These are phyloP conservation scores for Hortiboletus campestris DNA, from an alignment of 768 basidiomycete genomes.

Conservation along the genomic window DNA sequence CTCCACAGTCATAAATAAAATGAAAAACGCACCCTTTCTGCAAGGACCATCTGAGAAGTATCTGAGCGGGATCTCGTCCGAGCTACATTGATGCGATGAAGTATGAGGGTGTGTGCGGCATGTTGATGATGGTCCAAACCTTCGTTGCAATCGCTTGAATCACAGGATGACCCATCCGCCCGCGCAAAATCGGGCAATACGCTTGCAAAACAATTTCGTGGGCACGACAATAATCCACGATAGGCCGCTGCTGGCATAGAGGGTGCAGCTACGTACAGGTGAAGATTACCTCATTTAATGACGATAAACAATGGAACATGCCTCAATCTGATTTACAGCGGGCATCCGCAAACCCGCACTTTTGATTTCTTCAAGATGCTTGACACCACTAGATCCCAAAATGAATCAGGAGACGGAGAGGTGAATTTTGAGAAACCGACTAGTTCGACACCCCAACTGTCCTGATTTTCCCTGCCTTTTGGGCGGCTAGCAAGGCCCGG, in stretches of 20 bases:
- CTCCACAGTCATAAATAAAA: background rate
- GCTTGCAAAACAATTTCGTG: constrained; percentile 67
- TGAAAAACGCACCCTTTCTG: constrained; percentile 63
- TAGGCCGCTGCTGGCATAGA: constrained; percentile 75
- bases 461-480: constrained; percentile 61
- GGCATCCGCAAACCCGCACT: constrained; percentile 62
- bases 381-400: constrained; percentile 48
- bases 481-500: constrained; percentile 64
- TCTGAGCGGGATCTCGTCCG: constrained; percentile 65
- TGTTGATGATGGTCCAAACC: constrained; percentile 36
- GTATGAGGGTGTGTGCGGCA: constrained; percentile 6
- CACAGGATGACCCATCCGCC: constrained; percentile 49
- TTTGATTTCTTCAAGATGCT: constrained; percentile 74
- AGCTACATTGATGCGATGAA: constrained; percentile 37
- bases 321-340: constrained; percentile 82
- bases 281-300: constrained; percentile 5
- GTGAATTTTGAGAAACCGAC: constrained; percentile 38
- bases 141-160: constrained; percentile 57
- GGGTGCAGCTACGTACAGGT: constrained; percentile 61
- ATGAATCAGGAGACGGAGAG: background rate
- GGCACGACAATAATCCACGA: constrained; percentile 69
- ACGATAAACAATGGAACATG: constrained; percentile 22
- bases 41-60: constrained; percentile 87
- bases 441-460: constrained; percentile 85
- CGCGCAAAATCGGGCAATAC: constrained; percentile 73